Percentiles rank a stretch among this genome's conserved stretches.
Evolutionary conservation across 164 flowering plant genomes (phyloP).

Genomic region (Magnolia changhungtana): DNA sequence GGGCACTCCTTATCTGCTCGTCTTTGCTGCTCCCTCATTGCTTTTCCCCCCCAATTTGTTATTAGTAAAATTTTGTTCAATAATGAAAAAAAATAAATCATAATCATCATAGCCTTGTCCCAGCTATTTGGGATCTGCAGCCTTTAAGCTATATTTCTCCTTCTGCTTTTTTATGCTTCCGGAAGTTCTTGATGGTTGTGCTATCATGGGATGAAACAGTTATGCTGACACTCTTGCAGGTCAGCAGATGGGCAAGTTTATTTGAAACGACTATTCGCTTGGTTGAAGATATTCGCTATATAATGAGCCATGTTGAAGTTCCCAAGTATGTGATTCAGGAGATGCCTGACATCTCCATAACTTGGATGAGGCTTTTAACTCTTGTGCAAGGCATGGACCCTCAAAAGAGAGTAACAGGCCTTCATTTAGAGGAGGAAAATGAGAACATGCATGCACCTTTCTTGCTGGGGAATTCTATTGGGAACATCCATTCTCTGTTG

Average conservation of each 20-base stretch:
- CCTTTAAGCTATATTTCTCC: too few relatives aligned
- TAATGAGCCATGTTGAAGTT: slow-evolving; percentile 72
- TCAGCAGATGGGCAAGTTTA: slow-evolving; percentile 51
- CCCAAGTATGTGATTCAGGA: slow-evolving; percentile 48
- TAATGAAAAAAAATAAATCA: too few relatives aligned
- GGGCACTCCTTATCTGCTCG: too few relatives aligned
- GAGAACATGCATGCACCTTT: slow-evolving; percentile 64
- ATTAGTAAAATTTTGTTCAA: too few relatives aligned
- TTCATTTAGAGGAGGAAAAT: slow-evolving; percentile 79
- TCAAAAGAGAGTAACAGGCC: slow-evolving; percentile 74
- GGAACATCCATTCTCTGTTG: slow-evolving; percentile 59
- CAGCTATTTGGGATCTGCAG: too few relatives aligned
- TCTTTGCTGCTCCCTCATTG: too few relatives aligned
- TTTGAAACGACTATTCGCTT: slow-evolving; percentile 61
- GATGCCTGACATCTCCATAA: slow-evolving; percentile 46
- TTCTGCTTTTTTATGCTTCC: too few relatives aligned
- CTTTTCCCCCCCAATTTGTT: too few relatives aligned
- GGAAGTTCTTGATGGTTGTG: background rate
- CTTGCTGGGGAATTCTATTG: slow-evolving; percentile 51
- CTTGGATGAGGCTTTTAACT: slow-evolving; percentile 72
- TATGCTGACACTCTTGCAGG: slow-evolving; percentile 41
- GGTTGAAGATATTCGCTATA: slow-evolving; percentile 74
- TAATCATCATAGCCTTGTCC: too few relatives aligned
- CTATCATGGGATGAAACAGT: background rate
- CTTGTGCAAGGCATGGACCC: slow-evolving; percentile 91